Base-by-base conservation (phyloP, 2,329 filamentous ascomycete genomes). In the Colletotrichum simmondsii region DNA sequence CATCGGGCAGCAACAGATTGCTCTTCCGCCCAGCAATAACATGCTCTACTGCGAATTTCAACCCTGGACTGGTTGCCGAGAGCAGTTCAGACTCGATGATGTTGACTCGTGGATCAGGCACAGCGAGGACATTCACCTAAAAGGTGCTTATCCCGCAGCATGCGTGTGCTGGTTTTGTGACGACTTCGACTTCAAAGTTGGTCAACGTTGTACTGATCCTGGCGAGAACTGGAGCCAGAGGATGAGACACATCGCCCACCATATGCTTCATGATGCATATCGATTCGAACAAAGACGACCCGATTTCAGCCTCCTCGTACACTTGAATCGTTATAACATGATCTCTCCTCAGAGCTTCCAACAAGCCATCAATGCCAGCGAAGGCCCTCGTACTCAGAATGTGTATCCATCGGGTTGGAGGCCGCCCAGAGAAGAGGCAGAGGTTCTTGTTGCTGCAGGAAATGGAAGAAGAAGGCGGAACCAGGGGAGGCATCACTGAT, bases 131-230 rank as follows among this genome's bases (percentile, higher is more conserved):
- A 76, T 80, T 1, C 87, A 89, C 73, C 75, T 85, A 10, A 2
- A 46, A 0, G 42, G 77, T 4, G 68, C 22, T 0, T 82, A 85
- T 6, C 87, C 87, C 0, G 10, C 12, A 0, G 75, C 75, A 12
- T 81, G 81, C 5, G 65, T 82, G 0, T 91, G 89, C 75, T 88
- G 85, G 83, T 90, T 88, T 72, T 91, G 89, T 75, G 80, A 86
- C 66, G 58, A 77, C 0, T 65, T 71, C 5, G 16, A 37, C 0
- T 88, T 86, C 68, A 75, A 76, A 6, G 74, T 49, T 8, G 19
- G 80, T 3, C 32, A 57, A 22, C 60, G 77, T 19, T 73, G 63
- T 11, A 57, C 61, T n/a, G 57, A 65, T 2, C 76, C 54, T 14
- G 65, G 62, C 2, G 11, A 8, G 2, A 83, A 81, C 42, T 87